Evolutionary conservation across 2,329 filamentous ascomycete species (phyloP), one percentile per base, ranked within the genome.

Genomic region (Colletotrichum spinosum): DNA sequence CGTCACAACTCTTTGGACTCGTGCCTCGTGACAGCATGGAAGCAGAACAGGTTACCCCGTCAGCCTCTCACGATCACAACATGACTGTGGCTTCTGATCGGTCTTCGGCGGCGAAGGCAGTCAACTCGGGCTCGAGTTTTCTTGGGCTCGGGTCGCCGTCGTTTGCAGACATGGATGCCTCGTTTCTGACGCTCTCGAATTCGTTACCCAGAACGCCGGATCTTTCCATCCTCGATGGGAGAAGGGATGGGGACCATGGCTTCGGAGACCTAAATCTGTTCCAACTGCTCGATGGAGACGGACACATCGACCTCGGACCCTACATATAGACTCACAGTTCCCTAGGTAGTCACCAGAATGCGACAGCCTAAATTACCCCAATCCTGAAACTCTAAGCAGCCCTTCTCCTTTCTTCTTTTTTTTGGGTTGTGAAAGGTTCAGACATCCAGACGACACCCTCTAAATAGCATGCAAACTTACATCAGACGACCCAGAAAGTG

Each of bases 1-100:
- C 83, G 0, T 83, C 82, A 10, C 83, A 83, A 66, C 69, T 86
- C 0, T 86, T 86, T 46, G 84, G 84, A 0, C 72, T 86, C 0
- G 75, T 85, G 6, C 81, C 81, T 0, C 74, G 72, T 5, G 70
- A 73, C 3, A 60, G 59, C 51, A 38, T 33, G 58, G 12, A 70
- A 65, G 3, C 41, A 41, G 8, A 65, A 41, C 7, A 68, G 63
- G 35, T 34, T 11, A 6, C n/a, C 33, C 52, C 39, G 13, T 34
- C 58, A 10, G 11, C 48, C 15, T 25, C 68, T 69, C 12, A 41
- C 68, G 6, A 66, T 58, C 6, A 53, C 68, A 6, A 52, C 67
- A 3, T 55, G 55, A 3, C 45, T 17, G 9, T 61, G 4, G 48
- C 33, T 10, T n/a, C 35, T 4, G 59, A 65, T 34, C 25, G 50